Conservation (phyloP, 768 basidiomycete species). For the Rhizopogon vinicolor region DNA sequence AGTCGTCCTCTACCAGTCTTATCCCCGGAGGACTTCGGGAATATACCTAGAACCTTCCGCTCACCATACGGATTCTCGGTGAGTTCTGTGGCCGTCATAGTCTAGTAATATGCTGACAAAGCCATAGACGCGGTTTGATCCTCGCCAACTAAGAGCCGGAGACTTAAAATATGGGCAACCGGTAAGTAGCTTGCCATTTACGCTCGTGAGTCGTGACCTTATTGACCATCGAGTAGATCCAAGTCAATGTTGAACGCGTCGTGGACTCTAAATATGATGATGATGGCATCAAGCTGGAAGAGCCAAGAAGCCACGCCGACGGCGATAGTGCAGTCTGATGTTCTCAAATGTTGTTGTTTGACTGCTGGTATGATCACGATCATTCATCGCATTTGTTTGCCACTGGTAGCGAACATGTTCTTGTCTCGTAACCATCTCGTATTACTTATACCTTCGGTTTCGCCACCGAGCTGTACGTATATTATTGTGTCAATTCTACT, state of each 20-base stretch:
- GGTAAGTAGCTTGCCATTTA: conserved; percentile 5
- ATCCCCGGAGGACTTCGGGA: background rate
- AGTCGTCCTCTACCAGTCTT: conserved; percentile 1
- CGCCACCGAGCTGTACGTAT: too few species aligned
- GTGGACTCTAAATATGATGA: conserved; percentile 20
- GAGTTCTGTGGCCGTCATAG: background rate
- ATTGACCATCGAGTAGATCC: conserved; percentile 2
- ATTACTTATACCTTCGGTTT: too few species aligned
- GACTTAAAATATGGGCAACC: background rate
- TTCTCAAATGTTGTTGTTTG: too few species aligned
- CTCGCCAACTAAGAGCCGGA: background rate
- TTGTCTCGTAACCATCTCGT: too few species aligned
- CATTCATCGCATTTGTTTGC: too few species aligned
- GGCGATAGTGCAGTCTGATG: too few species aligned
- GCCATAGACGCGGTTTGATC: conserved; percentile 5
- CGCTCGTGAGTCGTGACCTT: background rate
- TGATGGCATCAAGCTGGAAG: background rate
- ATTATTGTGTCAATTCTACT: too few species aligned
- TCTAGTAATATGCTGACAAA: background rate
- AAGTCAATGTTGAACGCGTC: conserved; percentile 14
- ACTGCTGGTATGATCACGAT: too few species aligned
- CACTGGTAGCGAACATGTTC: too few species aligned
- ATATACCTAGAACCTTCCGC: background rate
- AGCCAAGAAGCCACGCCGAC: too few species aligned
- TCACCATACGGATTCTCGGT: background rate